Evolutionary conservation across 139 green algal species (phyloP), one percentile per base, ranked within the genome.

Genomic region (Picochlorum sp.): DNA sequence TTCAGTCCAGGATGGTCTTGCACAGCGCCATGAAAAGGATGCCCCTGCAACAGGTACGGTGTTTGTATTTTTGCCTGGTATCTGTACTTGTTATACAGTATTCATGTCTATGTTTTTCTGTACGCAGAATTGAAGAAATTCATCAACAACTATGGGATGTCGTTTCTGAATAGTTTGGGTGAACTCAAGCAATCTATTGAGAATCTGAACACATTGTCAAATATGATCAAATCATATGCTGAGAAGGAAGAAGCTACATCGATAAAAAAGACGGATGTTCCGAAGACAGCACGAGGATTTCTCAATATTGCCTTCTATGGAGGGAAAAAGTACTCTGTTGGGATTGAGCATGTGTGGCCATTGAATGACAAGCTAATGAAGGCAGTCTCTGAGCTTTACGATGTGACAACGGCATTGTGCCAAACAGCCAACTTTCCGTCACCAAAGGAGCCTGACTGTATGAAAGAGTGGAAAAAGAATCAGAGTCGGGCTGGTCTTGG

Each of bases 281-380:
- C n/a, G 6, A 54, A 21, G 23, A 54, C 47, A 26, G 47, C 47
- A 6, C 16, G 47, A 21, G 47, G 47, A 20, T 54, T 54, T 20
- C 47, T 54, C 6, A 54, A 41, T 41, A 41, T 1, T 13, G 34
- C 34, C 1, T 41, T 41, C 8, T 11, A 41, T 41, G 34, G 34
- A 41, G 34, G 34, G 18, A 54, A 54, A 21, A 54, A 54, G 2
- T 20, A 54, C 18, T 10, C 47, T 26, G 47, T 20, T 9, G 18
- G n/a, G n/a, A 54, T 54, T 54, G 47, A 54, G 47, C 7, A 21
- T 21, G n/a, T 54, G 16, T 54, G 47, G 47, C 47, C 47, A 54
- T 13, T 54, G 47, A 54, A 54, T 54, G 47, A 54, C n/a, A 20
- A 6, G 16, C 6, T 54, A 15, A 54, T 54, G 47, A 54, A 54